Evolutionary conservation across 331 rosid species (phyloP).

Genomic region (Cydonia oblonga): DNA sequence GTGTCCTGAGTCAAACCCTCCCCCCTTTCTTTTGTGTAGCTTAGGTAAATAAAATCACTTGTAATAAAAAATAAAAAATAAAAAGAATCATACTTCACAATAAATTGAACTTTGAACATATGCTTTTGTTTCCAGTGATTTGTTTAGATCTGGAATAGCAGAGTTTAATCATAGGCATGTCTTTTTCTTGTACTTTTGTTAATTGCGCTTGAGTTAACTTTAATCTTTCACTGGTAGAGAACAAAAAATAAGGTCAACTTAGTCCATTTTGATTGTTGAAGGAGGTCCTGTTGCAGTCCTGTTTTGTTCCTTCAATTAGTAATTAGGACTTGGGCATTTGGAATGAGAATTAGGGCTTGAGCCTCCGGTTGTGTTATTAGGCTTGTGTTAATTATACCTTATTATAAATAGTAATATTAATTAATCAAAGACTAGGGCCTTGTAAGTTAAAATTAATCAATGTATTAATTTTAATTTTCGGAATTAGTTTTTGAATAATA

Average conservation of each 20-base stretch:
- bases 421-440: too few relatives aligned
- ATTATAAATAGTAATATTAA: too few relatives aligned
- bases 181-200: constrained; percentile 1
- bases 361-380: too few relatives aligned
- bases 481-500: too few relatives aligned
- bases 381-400: too few relatives aligned
- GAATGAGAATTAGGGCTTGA: too few relatives aligned
- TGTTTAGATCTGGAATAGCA: neutral
- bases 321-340: too few relatives aligned
- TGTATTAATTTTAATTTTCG: too few relatives aligned
- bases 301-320: too few relatives aligned
- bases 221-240: constrained; percentile 34
- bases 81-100: neutral
- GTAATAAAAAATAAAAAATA: too few relatives aligned
- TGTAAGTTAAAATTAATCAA: too few relatives aligned
- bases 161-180: neutral
- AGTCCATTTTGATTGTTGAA: constrained; percentile 64
- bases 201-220: neutral
- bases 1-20: too few relatives aligned
- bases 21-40: neutral
- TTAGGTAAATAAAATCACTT: neutral
- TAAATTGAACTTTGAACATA: neutral
- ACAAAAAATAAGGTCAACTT: constrained; percentile 45
- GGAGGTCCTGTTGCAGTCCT: constrained; percentile 70
- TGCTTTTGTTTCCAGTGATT: neutral